These are phyloP conservation scores for Trypanosoma boissoni DNA, from an alignment of 208 protist genomes.

Conservation along the genomic window DNA sequence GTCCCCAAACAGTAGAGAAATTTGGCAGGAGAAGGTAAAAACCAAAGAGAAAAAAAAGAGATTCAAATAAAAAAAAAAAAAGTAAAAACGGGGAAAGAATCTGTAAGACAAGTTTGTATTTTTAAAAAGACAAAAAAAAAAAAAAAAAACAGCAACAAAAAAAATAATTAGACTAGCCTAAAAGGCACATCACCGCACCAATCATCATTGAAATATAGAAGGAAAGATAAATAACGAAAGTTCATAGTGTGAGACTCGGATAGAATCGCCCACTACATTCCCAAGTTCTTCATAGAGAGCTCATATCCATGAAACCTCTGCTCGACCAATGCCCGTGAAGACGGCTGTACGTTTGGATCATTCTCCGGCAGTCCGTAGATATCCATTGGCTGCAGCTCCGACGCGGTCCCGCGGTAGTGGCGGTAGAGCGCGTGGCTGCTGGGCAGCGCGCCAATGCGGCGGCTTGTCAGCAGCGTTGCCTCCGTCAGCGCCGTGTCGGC, in stretches of 20 bases:
- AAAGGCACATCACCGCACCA: too few relatives aligned
- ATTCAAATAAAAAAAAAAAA: slow-evolving; percentile 1
- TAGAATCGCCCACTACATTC: slow-evolving; percentile 19
- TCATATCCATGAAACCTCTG: slow-evolving; percentile 76
- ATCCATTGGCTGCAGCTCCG: slow-evolving; percentile 57
- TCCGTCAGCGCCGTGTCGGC: slow-evolving; percentile 71
- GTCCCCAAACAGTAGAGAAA: too few relatives aligned
- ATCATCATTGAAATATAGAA: background rate
- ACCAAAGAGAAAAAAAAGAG: background rate
- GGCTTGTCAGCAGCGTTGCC: slow-evolving; percentile 61
- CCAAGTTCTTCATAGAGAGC: slow-evolving; percentile 82
- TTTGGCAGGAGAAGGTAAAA: too few relatives aligned
- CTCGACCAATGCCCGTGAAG: slow-evolving; percentile 73
- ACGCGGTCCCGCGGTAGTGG: slow-evolving; percentile 74
- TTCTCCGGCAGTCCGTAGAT: slow-evolving; percentile 81
- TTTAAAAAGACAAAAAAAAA: too few relatives aligned
- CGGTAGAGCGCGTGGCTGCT: slow-evolving; percentile 79
- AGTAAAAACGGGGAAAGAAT: too few relatives aligned
- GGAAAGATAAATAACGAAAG: background rate
- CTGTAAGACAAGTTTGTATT: too few relatives aligned
- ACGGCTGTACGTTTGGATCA: slow-evolving; percentile 83
- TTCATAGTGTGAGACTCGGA: background rate
- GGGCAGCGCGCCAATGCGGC: slow-evolving; percentile 68
- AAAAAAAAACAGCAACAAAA: too few relatives aligned
- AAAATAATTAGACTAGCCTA: too few relatives aligned